Percentiles rank a stretch among this genome's conserved stretches.
phyloP scores from a whole-genome alignment of 192 early-diverging fungal genomes.

The Coemansia aciculifera region DNA sequence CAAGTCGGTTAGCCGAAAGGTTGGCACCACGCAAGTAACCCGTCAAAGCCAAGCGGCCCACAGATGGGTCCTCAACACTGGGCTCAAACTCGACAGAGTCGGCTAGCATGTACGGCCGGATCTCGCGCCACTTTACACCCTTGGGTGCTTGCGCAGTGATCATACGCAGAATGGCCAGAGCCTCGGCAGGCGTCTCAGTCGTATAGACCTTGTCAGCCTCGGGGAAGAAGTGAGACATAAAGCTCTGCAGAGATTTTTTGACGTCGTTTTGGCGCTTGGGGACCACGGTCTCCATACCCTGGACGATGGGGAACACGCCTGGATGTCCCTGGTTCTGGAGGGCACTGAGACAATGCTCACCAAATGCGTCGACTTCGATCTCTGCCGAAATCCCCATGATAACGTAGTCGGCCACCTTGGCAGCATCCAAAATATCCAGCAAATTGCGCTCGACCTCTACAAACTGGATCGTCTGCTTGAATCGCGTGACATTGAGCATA shows the following conservation, averaged over 20 bases:
- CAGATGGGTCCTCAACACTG: conserved; percentile 46
- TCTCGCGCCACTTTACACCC: conserved; percentile 81
- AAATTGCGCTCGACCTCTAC: conserved; percentile 76
- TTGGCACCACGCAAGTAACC: conserved; percentile 84
- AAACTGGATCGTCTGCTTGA: conserved; percentile 90
- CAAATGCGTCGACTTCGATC: conserved; percentile 92
- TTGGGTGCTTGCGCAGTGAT: conserved; percentile 79
- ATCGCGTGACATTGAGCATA: conserved; percentile 66
- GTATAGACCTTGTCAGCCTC: conserved; percentile 73
- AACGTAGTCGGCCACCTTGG: conserved; percentile 90
- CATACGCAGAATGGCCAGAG: conserved; percentile 68
- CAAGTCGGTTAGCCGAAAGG: conserved; percentile 86
- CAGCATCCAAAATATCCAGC: conserved; percentile 82
- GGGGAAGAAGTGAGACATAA: conserved; percentile 86
- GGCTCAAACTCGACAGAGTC: conserved; percentile 73
- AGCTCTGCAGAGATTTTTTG: conserved; percentile 83
- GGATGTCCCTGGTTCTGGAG: conserved; percentile 90
- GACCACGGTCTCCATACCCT: conserved; percentile 66
- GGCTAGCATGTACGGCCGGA: conserved; percentile 82
- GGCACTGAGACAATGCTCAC: conserved; percentile 76
- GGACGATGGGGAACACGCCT: conserved; percentile 68
- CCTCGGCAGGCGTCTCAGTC: conserved; percentile 60
- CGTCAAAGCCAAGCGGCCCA: conserved; percentile 74
- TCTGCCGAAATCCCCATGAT: conserved; percentile 84
- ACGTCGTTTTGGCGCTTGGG: conserved; percentile 71